Base-by-base conservation (phyloP, 1,139 yeast species). In the Yamadazyma dendronema region DNA sequence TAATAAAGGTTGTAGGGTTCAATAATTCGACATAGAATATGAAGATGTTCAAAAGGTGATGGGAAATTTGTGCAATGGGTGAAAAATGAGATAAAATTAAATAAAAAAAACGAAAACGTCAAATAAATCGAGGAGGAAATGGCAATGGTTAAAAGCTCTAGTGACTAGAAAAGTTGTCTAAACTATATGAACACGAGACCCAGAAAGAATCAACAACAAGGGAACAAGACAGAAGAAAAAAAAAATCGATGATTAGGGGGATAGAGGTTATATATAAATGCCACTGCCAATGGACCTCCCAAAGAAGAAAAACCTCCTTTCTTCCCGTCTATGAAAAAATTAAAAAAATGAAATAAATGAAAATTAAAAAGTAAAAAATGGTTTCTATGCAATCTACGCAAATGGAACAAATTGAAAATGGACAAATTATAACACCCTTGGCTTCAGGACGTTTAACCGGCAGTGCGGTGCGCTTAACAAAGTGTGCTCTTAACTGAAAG, bases 301-400 rank as follows among this genome's bases (percentile, higher is more conserved):
- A 26, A n/a, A 14, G 16, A 29, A 17, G 17, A 15, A 29, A 27
- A 27, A 7, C 12, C 27, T 24, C 12, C 6, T 24, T 24, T 24
- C 27, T 7, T 33, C 13, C 10, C n/a, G 27, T 12, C 13, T 9
- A 12, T 12, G 27, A 24, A 9, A 12, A 24, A 9, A 24, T 12
- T 7, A 12, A 12, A 11, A 19, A 19, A 19, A 19, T 19, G 22
- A 19, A 19, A 19, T 19, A 19, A 19, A 19, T 19, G 9, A 9
- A 19, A 19, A 19, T 19, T 19, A 19, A 6, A 19, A 19, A 19
- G 9, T 6, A 19, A 19, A 19, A 19, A 19, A 19, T 9, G 9
- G 8, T 19, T 22, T 15, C 15, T 17, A 36, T 36, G 33, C 28
- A 36, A 10, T 9, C 19, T 22, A 22, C 36, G 30, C 30, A 16